Evolutionary conservation across 139 green algal species (phyloP).

Genomic region (Nannochloris sp.): DNA sequence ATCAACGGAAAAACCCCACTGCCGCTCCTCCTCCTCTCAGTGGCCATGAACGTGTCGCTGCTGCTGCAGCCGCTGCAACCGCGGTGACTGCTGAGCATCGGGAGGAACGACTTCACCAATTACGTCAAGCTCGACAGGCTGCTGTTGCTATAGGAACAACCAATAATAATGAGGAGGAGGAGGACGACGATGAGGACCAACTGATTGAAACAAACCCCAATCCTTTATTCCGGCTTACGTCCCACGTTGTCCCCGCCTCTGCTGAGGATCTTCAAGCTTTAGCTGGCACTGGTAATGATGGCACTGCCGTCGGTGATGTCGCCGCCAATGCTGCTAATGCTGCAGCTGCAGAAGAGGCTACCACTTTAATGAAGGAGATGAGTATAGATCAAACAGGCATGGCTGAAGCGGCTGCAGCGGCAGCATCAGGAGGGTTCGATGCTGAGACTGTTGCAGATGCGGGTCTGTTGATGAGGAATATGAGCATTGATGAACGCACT

Average conservation of each 20-base stretch:
- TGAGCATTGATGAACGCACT: neutral
- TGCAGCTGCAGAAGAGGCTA: neutral
- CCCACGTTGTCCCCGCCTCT: conserved; percentile 8
- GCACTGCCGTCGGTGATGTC: neutral
- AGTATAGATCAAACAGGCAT: neutral
- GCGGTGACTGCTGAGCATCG: neutral
- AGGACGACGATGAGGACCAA: neutral
- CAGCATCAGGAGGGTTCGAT: too few species aligned
- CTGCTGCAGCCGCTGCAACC: neutral
- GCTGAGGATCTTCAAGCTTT: neutral
- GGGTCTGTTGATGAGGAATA: neutral
- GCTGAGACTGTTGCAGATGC: neutral
- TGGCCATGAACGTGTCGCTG: neutral
- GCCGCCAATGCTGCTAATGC: neutral
- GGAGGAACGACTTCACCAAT: neutral
- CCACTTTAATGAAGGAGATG: neutral
- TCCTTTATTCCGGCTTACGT: neutral
- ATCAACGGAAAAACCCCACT: too few species aligned
- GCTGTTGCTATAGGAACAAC: neutral
- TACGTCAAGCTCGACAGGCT: neutral
- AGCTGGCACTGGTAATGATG: neutral
- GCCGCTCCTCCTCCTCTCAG: neutral
- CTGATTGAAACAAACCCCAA: conserved; percentile 2
- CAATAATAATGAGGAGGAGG: neutral
- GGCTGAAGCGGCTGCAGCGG: neutral